Evolutionary conservation across 768 basidiomycete species (phyloP), one percentile per base, ranked within the genome.

Genomic region (Lentinula aciculospora): DNA sequence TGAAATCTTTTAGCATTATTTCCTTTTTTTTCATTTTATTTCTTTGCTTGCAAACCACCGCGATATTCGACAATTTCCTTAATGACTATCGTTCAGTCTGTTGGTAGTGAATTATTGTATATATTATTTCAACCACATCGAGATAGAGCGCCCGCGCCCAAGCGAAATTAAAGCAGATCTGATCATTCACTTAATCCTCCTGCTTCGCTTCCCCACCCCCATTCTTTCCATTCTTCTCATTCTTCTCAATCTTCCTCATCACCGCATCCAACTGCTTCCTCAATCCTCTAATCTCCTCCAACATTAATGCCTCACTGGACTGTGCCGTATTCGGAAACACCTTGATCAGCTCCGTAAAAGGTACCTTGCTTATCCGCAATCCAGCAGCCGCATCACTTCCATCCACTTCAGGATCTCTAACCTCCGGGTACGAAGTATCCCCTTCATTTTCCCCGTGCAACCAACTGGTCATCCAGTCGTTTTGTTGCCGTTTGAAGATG

Each of bases 251-350:
- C 57, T 73, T 76, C 57, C 75, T 62, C 36, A 75, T 59, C 45
- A 81, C 57, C 25, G 29, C 56, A 31, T 73, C 69, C 57, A 82
- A n/a, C 62, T 77, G 74, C 54, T 68, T 66, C 69, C 82, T 83
- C 55, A 93, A 65, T 19, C 76, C 76, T 42, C 72, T 66, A 17
- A 94, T 76, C 67, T 93, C 89, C 58, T 74, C 76, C 62, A 91
- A 58, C 58, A 92, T 81, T 7, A 80, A 76, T 2, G 79, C 76
- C 68, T 92, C 91, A 60, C 79, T 82, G 56, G 89, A 90, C 89
- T 92, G 79, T 36, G 77, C 70, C 36, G 83, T 85, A 67, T 92
- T 82, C 4, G 92, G 92, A 70, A 94, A 86, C 51, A 71, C 76
- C 68, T 83, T 82, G 60, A 89, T 73, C 45, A 94, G 69, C 46